Conservation (phyloP, 2,329 filamentous ascomycete genomes). For the Talaromyces verruculosus region DNA sequence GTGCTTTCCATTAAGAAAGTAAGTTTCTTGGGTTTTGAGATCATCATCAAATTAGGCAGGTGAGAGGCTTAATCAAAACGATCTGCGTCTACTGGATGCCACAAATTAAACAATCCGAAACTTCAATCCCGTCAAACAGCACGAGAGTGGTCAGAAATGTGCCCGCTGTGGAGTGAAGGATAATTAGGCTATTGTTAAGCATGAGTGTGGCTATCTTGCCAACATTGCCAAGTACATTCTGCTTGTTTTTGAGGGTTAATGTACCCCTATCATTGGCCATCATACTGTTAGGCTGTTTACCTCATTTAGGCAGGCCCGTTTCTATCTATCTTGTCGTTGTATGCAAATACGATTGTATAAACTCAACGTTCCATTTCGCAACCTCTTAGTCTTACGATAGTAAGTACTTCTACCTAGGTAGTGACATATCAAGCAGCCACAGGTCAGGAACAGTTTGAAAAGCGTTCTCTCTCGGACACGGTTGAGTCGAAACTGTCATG, state of each 20-base stretch:
- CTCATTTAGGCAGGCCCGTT: conserved; percentile 5
- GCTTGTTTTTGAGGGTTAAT: background rate
- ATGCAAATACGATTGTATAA: background rate
- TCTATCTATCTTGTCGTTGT: background rate
- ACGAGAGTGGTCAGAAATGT: background rate
- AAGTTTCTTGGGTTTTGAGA: background rate
- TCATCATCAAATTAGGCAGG: conserved; percentile 1
- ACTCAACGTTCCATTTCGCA: background rate
- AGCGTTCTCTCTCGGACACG: background rate
- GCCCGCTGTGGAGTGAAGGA: conserved; percentile 2
- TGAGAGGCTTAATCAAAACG: background rate
- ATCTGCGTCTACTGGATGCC: background rate
- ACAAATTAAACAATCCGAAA: background rate
- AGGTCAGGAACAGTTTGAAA: background rate
- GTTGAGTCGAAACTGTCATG: background rate
- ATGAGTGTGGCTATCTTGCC: background rate
- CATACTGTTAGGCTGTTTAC: background rate
- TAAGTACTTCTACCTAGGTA: background rate
- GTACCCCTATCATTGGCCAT: background rate
- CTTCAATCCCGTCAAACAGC: background rate
- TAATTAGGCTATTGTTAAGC: background rate
- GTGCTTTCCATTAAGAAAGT: background rate
- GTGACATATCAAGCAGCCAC: background rate
- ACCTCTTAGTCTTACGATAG: background rate
- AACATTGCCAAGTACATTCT: background rate